These are phyloP conservation scores for Trichoderma sp. DNA, from an alignment of 2,329 filamentous ascomycete species.

Conservation along the genomic window DNA sequence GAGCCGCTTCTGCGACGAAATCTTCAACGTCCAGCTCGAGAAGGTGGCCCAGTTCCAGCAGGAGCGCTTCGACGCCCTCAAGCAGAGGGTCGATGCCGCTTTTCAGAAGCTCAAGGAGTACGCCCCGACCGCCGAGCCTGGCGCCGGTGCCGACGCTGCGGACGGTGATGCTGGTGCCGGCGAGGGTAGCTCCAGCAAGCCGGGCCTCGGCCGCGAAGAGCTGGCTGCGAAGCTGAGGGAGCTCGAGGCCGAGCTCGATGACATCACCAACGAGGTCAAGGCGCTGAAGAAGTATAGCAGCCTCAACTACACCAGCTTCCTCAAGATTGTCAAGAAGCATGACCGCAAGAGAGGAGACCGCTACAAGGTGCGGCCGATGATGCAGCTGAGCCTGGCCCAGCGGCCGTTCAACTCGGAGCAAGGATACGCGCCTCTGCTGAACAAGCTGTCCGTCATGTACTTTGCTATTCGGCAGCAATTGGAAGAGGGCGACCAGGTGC, in stretches of 20 bases:
- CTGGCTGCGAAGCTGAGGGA: constrained; percentile 63
- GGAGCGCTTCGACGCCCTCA: constrained; percentile 65
- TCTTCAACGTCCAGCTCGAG: constrained; percentile 91
- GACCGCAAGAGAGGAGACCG: constrained; percentile 85
- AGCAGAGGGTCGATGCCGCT: constrained; percentile 55
- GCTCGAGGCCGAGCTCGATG: constrained; percentile 78
- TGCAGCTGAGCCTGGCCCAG: constrained; percentile 85
- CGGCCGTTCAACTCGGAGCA: constrained; percentile 91
- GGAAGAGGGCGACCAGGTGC: constrained; percentile 56
- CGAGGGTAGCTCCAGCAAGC: constrained; percentile 31
- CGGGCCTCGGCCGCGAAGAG: constrained; percentile 50
- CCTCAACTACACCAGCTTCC: constrained; percentile 95
- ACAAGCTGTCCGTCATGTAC: constrained; percentile 92
- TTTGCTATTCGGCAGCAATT: constrained; percentile 87
- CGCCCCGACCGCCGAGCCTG: constrained; percentile 51
- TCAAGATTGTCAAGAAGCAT: constrained; percentile 99
- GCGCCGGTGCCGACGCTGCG: constrained; percentile 42
- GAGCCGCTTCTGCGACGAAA: constrained; percentile 88
- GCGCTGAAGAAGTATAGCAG: constrained; percentile 94
- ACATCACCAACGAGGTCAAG: constrained; percentile 85
- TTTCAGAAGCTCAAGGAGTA: constrained; percentile 78
- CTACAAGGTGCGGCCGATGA: constrained; percentile 87
- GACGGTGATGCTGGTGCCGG: constrained; percentile 36
- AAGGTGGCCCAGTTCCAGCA: constrained; percentile 92
- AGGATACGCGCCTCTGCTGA: constrained; percentile 85